Percentiles rank a stretch among this genome's conserved stretches.
Conservation (phyloP, 208 protist species). For the Angomonas ambiguus region DNA sequence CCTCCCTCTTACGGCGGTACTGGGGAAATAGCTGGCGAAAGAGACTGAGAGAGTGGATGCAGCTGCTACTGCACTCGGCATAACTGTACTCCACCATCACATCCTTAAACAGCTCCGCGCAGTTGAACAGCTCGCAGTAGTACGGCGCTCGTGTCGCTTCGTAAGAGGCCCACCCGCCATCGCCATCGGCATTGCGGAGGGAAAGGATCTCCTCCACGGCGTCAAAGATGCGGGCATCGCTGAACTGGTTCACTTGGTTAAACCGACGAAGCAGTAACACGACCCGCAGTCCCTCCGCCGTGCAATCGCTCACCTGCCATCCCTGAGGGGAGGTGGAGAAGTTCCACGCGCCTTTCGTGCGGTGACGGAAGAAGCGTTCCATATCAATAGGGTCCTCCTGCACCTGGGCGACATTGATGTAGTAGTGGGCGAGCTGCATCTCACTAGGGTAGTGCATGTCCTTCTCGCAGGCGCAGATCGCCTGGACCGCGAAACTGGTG, state of each 20-base stretch:
- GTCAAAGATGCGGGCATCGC: slow-evolving; percentile 61
- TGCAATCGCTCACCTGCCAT: slow-evolving; percentile 97
- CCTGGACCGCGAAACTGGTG: slow-evolving; percentile 95
- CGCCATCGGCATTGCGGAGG: slow-evolving; percentile 87
- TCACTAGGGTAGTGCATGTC: slow-evolving; percentile 57
- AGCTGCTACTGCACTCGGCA: slow-evolving; percentile 95
- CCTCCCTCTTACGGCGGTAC: slow-evolving; percentile 81
- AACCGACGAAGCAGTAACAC: slow-evolving; percentile 54
- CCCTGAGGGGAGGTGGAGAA: slow-evolving; percentile 95
- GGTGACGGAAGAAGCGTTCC: slow-evolving; percentile 90
- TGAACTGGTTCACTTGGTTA: slow-evolving; percentile 27
- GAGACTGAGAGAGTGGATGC: slow-evolving; percentile 88
- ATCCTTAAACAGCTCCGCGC: slow-evolving; percentile 95
- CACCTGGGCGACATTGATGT: slow-evolving; percentile 92
- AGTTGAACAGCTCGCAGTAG: slow-evolving; percentile 94
- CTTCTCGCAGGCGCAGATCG: slow-evolving; percentile 78
- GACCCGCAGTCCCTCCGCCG: slow-evolving; percentile 94
- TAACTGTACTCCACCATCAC: slow-evolving; percentile 98
- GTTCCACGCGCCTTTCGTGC: slow-evolving; percentile 95
- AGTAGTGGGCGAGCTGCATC: slow-evolving; percentile 87
- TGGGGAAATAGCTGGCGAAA: slow-evolving; percentile 89
- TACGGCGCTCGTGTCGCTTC: slow-evolving; percentile 86
- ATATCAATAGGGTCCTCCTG: slow-evolving; percentile 82
- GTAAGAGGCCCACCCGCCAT: slow-evolving; percentile 95
- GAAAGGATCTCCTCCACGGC: slow-evolving; percentile 94